A percentile compares a stretch with the other conserved stretches of the same genome.
These are phyloP conservation scores for Quercus alba DNA, from an alignment of 306 rosid species.

Conservation along the genomic window DNA sequence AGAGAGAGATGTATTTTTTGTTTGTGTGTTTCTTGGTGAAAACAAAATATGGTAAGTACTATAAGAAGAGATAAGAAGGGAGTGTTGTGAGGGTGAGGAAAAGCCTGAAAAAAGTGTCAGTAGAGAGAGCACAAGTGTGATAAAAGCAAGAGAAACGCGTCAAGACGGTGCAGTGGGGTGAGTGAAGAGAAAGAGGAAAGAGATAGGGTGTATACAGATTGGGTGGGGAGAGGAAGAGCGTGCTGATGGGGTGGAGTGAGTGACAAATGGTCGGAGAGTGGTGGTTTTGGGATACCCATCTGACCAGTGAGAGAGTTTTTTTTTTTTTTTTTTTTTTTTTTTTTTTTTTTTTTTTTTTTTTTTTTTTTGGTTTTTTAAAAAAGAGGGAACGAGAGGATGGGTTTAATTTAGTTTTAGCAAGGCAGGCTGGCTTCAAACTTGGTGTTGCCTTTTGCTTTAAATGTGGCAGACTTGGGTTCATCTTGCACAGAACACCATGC, in stretches of 20 bases:
- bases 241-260: slow-evolving; percentile 21
- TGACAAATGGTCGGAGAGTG: slow-evolving; percentile 42
- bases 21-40: not conserved
- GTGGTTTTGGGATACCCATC: slow-evolving; percentile 43
- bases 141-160: slow-evolving; percentile 24
- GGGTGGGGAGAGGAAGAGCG: not conserved
- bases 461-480: slow-evolving; percentile 25
- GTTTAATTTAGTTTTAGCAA: not conserved
- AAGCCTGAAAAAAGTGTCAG: slow-evolving; percentile 5
- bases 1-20: not conserved
- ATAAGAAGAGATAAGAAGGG: not conserved
- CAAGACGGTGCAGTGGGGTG: slow-evolving; percentile 5
- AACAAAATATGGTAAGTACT: not conserved
- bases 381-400: not conserved
- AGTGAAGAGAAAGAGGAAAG: not conserved
- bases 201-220: not conserved
- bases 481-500: slow-evolving; percentile 34
- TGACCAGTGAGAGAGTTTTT: slow-evolving; percentile 13
- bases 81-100: not conserved
- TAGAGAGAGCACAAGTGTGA: slow-evolving; percentile 26
- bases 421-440: not conserved
- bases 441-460: slow-evolving; percentile 19
- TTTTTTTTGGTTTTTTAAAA: not conserved
- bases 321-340: not conserved
- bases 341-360: not conserved